A percentile compares a stretch with the other conserved stretches of the same genome.
These are phyloP conservation scores for Aspergillus sp. DNA, from an alignment of 2,329 filamentous ascomycete genomes.

Conservation along the genomic window DNA sequence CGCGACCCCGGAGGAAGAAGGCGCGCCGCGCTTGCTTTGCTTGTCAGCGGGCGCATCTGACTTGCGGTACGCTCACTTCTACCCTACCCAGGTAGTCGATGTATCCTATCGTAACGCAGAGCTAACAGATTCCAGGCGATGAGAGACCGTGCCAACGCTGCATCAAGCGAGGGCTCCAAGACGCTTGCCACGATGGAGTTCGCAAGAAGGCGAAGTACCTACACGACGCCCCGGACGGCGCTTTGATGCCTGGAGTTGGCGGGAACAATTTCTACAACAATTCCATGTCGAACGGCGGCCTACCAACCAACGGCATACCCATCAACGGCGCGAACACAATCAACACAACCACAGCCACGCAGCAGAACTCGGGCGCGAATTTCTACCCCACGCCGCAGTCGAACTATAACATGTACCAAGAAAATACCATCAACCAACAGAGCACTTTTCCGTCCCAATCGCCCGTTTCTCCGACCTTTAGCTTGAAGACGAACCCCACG, in stretches of 20 bases:
- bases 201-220: conserved; percentile 99
- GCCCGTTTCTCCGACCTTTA: conserved; percentile 74
- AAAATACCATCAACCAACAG: conserved; percentile 46
- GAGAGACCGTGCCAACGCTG: conserved; percentile 93
- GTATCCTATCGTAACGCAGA: conserved; percentile 11
- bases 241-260: conserved; percentile 81
- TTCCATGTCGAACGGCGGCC: conserved; percentile 37
- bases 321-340: conserved; percentile 36
- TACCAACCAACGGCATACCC: conserved; percentile 31
- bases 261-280: conserved; percentile 60
- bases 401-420: conserved; percentile 53
- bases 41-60: conserved; percentile 95
- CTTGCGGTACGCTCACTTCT: conserved; percentile 78
- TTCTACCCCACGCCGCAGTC: conserved; percentile 43
- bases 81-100: conserved; percentile 17
- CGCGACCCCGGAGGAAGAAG: conserved; percentile 91
- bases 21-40: conserved; percentile 93
- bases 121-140: conserved; percentile 68
- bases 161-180: conserved; percentile 88
- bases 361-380: conserved; percentile 31
- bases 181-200: conserved; percentile 92
- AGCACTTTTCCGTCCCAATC: conserved; percentile 67
- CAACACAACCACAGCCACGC: conserved; percentile 29
- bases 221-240: conserved; percentile 90
- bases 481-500: conserved; percentile 52